Base-by-base conservation (phyloP, 495 filamentous ascomycete species). In the Aspergillus diversus region DNA sequence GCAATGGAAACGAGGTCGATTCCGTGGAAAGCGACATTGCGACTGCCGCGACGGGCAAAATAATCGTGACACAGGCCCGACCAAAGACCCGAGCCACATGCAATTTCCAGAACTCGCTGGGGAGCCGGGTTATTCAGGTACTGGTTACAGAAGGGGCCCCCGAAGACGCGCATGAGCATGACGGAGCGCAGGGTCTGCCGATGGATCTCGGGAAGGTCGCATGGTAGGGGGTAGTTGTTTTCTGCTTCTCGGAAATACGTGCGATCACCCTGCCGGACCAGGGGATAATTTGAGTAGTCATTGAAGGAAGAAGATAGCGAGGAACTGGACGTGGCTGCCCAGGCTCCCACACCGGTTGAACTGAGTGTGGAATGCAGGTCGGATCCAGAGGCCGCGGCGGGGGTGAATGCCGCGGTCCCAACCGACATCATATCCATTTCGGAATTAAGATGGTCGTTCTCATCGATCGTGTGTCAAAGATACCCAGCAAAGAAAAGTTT, bases 41-140 rank as follows among this genome's bases (percentile, higher is more conserved):
- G 66, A 61, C 87, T 79, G 16, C 90, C 91, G 21, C 81, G 80
- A 32, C 81, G 80, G 46, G 81, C 78, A 67, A 93, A 90, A 73
- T 91, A 87, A 27, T 89, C 83, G 73, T 94, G 89, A 72, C 91
- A 95, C 76, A 89, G 83, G 72, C 90, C 88, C 63, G 91, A 93
- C 94, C 94, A 97, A 64, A 94, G 87, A 33, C 87, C 94, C 15
- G 90, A 90, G 7, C 94, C 94, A 74, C 94, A 98, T 39, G 89
- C 92, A 57, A 97, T 74, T 69, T 98, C 94, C 50, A 98, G 79
- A 17, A 98, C 87, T 63, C 87, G 89, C 65, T 81, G 81, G 0
- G 93, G 93, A 21, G 90, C 89, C 53, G 83, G 84, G 63, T 84
- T 80, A 37, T 82, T 74, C 46, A 88, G 79, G 47, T 81, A 81